Evolutionary conservation across 345 rosid species (phyloP).

Genomic region (Citrus reticulata): DNA sequence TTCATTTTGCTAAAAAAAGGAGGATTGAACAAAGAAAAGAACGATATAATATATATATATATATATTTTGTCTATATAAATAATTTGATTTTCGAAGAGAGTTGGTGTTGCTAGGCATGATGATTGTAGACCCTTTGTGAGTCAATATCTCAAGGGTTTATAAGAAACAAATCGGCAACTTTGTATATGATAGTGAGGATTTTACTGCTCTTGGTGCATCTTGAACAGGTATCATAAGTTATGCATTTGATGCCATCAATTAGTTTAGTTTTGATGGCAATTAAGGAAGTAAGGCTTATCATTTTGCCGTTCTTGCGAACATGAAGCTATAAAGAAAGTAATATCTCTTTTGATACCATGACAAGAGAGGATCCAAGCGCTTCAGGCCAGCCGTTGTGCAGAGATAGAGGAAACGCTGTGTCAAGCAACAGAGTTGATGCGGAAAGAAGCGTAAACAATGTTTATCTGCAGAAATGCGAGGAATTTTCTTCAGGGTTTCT

Average conservation of each 20-base stretch:
- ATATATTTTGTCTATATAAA: not conserved
- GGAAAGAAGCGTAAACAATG: no score
- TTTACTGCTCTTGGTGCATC: not conserved
- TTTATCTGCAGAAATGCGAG: no score
- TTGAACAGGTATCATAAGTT: not conserved
- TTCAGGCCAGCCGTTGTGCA: constrained; percentile 30
- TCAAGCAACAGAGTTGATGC: constrained; percentile 12
- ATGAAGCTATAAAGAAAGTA: no score
- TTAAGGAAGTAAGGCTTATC: no score
- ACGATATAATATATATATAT: no score
- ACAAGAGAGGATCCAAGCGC: constrained; percentile 41
- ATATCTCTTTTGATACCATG: constrained; percentile 30
- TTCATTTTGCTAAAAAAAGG: no score
- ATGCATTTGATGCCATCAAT: no score
- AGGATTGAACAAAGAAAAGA: no score
- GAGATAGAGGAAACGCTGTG: constrained; percentile 20
- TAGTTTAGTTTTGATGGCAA: no score
- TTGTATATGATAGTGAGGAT: no score
- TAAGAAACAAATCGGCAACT: not conserved
- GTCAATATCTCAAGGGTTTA: not conserved
- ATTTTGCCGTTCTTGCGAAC: no score
- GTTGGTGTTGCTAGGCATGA: not conserved
- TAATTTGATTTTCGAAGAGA: not conserved
- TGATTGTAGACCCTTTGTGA: not conserved
- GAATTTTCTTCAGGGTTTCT: constrained; percentile 11